Base-by-base conservation (phyloP, 257 asterid genomes). In the Linaria vulgaris region DNA sequence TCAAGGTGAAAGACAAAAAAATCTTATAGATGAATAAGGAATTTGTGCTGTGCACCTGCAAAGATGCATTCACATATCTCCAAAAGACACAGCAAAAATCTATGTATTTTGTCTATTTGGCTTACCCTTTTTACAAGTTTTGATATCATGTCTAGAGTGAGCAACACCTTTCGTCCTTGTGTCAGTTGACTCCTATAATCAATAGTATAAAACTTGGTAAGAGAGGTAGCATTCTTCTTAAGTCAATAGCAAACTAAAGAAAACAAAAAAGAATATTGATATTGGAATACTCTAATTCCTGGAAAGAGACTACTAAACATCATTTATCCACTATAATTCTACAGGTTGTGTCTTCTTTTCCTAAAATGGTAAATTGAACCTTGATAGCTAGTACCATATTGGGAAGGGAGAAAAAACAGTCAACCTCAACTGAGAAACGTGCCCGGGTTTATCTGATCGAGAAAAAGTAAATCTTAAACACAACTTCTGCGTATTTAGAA, bases 131-230 rank as follows among this genome's bases (percentile, higher is more conserved):
- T 67, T 59, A 85, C 90, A 66, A 92, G 97, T 70, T 89, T 87
- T 39, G 83, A 76, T 66, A 92, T 82, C 94, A 87, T 89, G 82
- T 92, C 99, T 23, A 92, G 58, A 55, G 92, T 85, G 69, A 73
- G 81, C 81, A 92, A 79, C 86, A 92, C 96, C 87, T 85, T 92
- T 50, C 94, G 88, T 47, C 99, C 99, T 75, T 85, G 99, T 5
- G 95, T 87, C 74, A 92, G 85, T 74, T 92, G 95, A 72, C 81
- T 78, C 99, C 99, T 92, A 69, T 56, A 76, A 64, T 53, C 44
- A 76, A 61, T 59, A 39, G 67, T 45, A 74, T 41, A 25, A 56
- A 8, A 64, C 46, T 44, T 45, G 48, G 66, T 63, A 67, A 39
- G 59, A 59, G 31, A 53, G 48, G 63, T 63, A 43, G 21, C 56